Percentiles rank a stretch among this genome's conserved stretches.
Evolutionary conservation across 208 protist genomes (phyloP).

Genomic region (Wallacemonas sp.): DNA sequence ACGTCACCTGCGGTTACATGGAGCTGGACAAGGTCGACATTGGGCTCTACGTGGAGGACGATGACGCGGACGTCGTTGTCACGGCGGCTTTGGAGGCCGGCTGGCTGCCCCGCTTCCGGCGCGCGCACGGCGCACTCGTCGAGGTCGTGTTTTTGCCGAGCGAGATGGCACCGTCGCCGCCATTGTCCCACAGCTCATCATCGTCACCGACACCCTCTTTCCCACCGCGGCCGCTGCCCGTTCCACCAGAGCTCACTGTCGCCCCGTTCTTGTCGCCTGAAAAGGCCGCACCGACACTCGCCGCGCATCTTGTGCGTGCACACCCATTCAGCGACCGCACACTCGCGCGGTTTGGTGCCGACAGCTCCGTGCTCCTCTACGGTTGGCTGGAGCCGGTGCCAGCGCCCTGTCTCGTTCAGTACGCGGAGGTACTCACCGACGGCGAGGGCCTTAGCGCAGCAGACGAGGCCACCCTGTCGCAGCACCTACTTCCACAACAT

Average conservation of each 20-base stretch:
- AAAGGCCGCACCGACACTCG: neutral
- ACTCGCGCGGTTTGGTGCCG: neutral
- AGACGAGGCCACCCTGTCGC: neutral
- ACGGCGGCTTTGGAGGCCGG: slow-evolving; percentile 11
- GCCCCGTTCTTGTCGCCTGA: neutral
- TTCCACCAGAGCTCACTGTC: neutral
- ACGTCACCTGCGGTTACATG: too few species aligned
- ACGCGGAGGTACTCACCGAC: neutral
- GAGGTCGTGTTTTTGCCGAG: slow-evolving; percentile 33
- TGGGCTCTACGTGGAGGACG: slow-evolving; percentile 47
- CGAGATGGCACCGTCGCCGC: neutral
- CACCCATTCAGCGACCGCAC: neutral
- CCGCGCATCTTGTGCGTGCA: neutral
- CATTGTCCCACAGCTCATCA: too few species aligned
- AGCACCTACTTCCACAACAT: neutral
- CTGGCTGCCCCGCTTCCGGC: slow-evolving; percentile 25
- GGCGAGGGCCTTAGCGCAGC: neutral
- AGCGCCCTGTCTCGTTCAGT: neutral
- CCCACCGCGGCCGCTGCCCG: neutral
- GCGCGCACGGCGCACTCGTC: slow-evolving; percentile 34
- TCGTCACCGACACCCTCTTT: neutral
- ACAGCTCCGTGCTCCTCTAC: slow-evolving; percentile 14
- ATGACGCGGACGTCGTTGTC: slow-evolving; percentile 26
- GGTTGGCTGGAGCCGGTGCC: slow-evolving; percentile 39
- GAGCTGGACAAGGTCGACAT: slow-evolving; percentile 27